phyloP scores from a whole-genome alignment of 2,329 filamentous ascomycete species.

The Karstenula rhodostoma region DNA sequence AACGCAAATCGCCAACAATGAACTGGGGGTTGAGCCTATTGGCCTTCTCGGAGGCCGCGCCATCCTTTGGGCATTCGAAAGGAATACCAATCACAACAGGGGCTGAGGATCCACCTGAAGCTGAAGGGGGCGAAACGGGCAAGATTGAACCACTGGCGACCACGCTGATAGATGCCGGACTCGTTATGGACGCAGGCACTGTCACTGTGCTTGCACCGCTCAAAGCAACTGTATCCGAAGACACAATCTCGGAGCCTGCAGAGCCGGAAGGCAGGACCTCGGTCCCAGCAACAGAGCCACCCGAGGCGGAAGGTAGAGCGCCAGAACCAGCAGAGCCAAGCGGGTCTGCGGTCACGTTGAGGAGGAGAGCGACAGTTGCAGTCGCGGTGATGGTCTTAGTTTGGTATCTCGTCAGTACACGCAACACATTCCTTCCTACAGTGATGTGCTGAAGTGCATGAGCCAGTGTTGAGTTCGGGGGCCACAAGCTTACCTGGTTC shows the following conservation, averaged over 20 bases:
- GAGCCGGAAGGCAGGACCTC: slow-evolving; percentile 2
- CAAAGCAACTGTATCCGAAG: neutral
- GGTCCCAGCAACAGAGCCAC: slow-evolving; percentile 18
- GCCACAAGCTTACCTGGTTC: slow-evolving; percentile 31
- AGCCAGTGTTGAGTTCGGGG: neutral
- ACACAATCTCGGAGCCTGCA: neutral
- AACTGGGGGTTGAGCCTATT: slow-evolving; percentile 30
- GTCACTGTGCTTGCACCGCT: slow-evolving; percentile 1
- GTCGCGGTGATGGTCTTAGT: slow-evolving; percentile 22
- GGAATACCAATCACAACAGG: slow-evolving; percentile 35
- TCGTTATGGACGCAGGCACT: slow-evolving; percentile 9
- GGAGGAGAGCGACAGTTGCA: slow-evolving; percentile 16
- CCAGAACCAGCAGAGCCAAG: neutral
- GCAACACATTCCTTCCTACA: slow-evolving; percentile 26
- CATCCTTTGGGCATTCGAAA: slow-evolving; percentile 33
- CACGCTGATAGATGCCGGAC: slow-evolving; percentile 10
- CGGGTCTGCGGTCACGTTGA: neutral
- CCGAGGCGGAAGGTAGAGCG: slow-evolving; percentile 2
- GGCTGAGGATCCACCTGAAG: neutral
- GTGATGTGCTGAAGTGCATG: slow-evolving; percentile 22
- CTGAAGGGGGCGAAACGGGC: slow-evolving; percentile 10
- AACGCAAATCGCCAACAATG: slow-evolving; percentile 32
- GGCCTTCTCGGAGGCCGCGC: neutral
- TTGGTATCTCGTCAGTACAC: slow-evolving; percentile 10
- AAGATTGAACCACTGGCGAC: slow-evolving; percentile 13